Evolutionary conservation across 345 rosid genomes (phyloP), one percentile per base, ranked within the genome.

Genomic region (rapeseed (Brassica napus)): DNA sequence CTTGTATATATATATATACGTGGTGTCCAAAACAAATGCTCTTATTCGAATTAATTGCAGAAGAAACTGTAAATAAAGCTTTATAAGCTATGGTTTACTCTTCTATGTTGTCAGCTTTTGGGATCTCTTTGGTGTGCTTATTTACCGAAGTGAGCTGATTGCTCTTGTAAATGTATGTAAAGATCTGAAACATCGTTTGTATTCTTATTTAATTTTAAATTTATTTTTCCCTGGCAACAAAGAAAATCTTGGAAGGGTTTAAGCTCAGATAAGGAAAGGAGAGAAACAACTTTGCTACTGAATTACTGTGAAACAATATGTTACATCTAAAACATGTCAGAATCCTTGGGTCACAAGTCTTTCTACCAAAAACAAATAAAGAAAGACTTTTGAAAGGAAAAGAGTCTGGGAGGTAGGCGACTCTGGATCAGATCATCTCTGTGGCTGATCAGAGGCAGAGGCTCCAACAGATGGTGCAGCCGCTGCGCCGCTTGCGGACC

Each of bases 371-470:
- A 52, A 14, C 0, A 3, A 30, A 66, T 4, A 26, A 34, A 35
- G 62, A 26, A 18, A 37, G n/a, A 35, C 67, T 55, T 78, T 58
- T 9, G 1, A 64, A 55, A 65, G 32, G 9, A 12, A 1, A 49
- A 18, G 34, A 74, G 70, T 54, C 14, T n/a, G 65, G 58, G 68
- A 42, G 39, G 49, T 26, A 68, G 67, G 59, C 34, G 57, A 24
- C 57, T 58, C 30, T 2, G 6, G 49, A 77, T 77, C 52, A 30
- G 24, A 88, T 93, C 86, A 90, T 89, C 94, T 87, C 84, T 87
- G 97, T 30, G 89, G 89, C 85, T 91, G 98, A 66, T 93, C 97
- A 37, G 98, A 87, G 39, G 86, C 93, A 14, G 96, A 79, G 59
- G 92, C 93, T 83, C 98, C 95, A 16, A 69, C 93, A 1, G 94